Evolutionary conservation across 1,284 basidiomycete genomes (phyloP).

Genomic region (Flammula alnicola): DNA sequence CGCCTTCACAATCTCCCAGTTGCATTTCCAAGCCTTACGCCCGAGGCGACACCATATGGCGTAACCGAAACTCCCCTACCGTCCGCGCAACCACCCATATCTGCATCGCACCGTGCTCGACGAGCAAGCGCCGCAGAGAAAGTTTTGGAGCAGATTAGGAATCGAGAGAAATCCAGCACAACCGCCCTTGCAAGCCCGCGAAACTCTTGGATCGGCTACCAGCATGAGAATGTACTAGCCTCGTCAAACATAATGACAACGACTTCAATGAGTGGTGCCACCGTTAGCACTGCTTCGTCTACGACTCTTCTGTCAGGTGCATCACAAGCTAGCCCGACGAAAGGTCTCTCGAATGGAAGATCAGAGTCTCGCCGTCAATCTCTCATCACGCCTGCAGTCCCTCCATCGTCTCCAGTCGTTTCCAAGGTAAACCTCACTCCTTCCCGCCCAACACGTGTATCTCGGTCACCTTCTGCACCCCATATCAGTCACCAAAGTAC

Average conservation of each 20-base stretch:
- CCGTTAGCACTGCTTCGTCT: constrained; percentile 9
- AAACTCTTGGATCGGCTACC: constrained; percentile 48
- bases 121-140: constrained; percentile 62
- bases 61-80: constrained; percentile 22
- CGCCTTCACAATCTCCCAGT: constrained; percentile 9
- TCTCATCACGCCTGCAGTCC: constrained; percentile 38
- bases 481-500: constrained; percentile 24
- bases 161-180: constrained; percentile 45
- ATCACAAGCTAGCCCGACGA: constrained; percentile 29
- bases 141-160: constrained; percentile 59
- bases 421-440: constrained; percentile 37
- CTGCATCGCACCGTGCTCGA: constrained; percentile 42
- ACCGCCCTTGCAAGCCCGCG: constrained; percentile 39
- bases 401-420: constrained; percentile 44
- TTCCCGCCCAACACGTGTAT: constrained; percentile 47
- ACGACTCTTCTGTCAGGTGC: constrained; percentile 7
- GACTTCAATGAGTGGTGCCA: constrained; percentile 12
- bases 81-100: constrained; percentile 29
- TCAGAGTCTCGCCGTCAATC: constrained; percentile 45
- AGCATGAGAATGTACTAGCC: constrained; percentile 29
- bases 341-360: constrained; percentile 23
- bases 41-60: constrained; percentile 17
- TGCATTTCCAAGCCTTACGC: constrained; percentile 14
- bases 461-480: constrained; percentile 44
- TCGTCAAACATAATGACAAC: constrained; percentile 17